phyloP scores from a whole-genome alignment of 257 asterid species.

The Penstemon davidsonii region DNA sequence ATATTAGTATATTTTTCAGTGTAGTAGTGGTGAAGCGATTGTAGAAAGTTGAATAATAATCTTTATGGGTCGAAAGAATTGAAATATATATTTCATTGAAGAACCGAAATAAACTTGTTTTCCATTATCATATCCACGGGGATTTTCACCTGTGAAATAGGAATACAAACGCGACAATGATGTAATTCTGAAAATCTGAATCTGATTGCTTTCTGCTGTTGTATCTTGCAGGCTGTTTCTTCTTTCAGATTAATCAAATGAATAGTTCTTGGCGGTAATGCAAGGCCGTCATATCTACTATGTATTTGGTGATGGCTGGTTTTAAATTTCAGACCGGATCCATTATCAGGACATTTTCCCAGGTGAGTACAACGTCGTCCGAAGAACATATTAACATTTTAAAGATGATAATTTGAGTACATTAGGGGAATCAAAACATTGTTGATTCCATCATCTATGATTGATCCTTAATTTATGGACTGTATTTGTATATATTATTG shows the following conservation, averaged over 20 bases:
- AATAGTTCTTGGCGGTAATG: constrained; percentile 8
- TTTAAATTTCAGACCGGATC: neutral
- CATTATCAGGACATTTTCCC: neutral
- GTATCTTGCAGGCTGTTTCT: constrained; percentile 71
- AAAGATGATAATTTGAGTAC: no score
- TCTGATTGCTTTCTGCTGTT: neutral
- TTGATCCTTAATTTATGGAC: no score
- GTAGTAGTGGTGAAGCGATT: neutral
- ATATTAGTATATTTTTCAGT: neutral
- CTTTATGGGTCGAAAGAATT: neutral
- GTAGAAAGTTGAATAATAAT: neutral
- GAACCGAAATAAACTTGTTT: neutral
- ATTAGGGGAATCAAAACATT: no score
- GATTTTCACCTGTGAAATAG: no score
- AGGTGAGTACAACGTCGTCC: neutral
- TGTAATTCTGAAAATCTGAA: neutral
- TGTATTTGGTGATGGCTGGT: no score
- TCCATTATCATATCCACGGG: no score
- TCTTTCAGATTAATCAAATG: constrained; percentile 70
- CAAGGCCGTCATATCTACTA: constrained; percentile 5
- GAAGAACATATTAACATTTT: no score
- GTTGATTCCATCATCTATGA: no score
- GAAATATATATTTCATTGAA: neutral
- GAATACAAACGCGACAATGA: no score
- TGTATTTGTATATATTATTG: no score